Base-by-base conservation (phyloP, 352 stramenopile genomes). In the Pythium sukuiense region DNA sequence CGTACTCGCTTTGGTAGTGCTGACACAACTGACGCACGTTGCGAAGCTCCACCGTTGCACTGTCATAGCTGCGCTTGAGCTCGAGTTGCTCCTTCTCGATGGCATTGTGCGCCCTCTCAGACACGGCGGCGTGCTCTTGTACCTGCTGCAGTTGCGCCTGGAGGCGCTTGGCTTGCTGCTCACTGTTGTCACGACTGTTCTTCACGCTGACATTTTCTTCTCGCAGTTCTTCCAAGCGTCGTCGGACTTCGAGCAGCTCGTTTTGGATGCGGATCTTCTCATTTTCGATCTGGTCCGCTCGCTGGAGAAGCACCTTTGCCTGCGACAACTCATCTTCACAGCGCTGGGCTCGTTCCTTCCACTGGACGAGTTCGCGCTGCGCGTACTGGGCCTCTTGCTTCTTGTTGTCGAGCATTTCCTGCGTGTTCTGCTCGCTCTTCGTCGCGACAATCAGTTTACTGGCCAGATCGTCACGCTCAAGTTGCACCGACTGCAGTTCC, bases 1-100 rank as follows among this genome's bases (percentile, higher is more conserved):
- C 85, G 43, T 86, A 91, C 59, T 93, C 81, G 45, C 71, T 86
- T 50, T 93, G 83, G 46, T 92, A 90, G 63, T 93, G 77, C 30
- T 80, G 77, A 48, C 63, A 81, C 11, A 78, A 76, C 61, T 92
- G 81, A 1, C 82, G 80, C 8, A 74, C 77, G 37, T 78, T 89
- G 3, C 80, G 76, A 14, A 92, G 72, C 48, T 92, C 84, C 26
- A 75, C 41, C 29, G 82, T 73, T 1, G 66, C 69, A 35, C 43
- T 83, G 6, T 90, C 80, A 49, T 89, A 92, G 30, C 74, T 88
- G 32, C 70, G 64, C 35, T 79, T 75, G 24, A 90, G 50, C 16
- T 90, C 80, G 1, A 30, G 37, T 48, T 81, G 74, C 62, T 90
- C 80, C 32, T 87, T 88, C 43, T 88, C 76, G 11, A 71, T 16